phyloP scores from a whole-genome alignment of 768 basidiomycete species.

The Termitomyces sp. region DNA sequence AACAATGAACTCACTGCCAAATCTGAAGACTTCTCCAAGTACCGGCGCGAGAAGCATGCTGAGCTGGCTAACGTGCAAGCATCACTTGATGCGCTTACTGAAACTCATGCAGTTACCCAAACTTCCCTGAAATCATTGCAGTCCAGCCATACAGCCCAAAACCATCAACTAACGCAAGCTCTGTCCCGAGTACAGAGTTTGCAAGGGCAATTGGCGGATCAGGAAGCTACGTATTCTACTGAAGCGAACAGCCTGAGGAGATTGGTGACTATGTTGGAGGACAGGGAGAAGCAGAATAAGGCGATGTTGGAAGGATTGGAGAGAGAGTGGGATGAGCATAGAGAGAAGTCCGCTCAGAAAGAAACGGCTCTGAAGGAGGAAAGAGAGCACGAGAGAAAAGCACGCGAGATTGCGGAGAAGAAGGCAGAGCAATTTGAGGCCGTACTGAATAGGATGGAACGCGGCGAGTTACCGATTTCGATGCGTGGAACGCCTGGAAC shows the following conservation, averaged over 20 bases:
- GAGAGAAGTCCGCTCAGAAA: constrained; percentile 60
- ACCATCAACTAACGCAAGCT: constrained; percentile 72
- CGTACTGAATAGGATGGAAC: constrained; percentile 65
- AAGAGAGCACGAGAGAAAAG: constrained; percentile 62
- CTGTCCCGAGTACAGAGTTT: constrained; percentile 71
- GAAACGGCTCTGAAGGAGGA: constrained; percentile 66
- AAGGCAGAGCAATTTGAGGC: constrained; percentile 65
- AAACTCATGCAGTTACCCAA: constrained; percentile 61
- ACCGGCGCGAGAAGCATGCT: constrained; percentile 74
- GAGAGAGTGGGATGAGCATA: constrained; percentile 71
- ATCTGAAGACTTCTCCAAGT: constrained; percentile 79
- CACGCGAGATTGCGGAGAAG: constrained; percentile 67
- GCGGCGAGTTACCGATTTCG: constrained; percentile 64
- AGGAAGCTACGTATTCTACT: constrained; percentile 74
- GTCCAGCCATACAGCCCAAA: constrained; percentile 62
- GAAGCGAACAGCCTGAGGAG: constrained; percentile 73
- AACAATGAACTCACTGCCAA: constrained; percentile 64
- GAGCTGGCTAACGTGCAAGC: constrained; percentile 74
- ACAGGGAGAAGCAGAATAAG: constrained; percentile 81
- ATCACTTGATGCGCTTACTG: constrained; percentile 65
- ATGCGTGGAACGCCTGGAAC: constrained; percentile 42
- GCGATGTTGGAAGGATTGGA: constrained; percentile 79
- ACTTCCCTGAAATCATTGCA: constrained; percentile 70
- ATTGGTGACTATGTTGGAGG: constrained; percentile 81
- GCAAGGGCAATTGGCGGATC: constrained; percentile 73